Base-by-base conservation (phyloP, 2,329 filamentous ascomycete genomes). In the Fusarium sororula region DNA sequence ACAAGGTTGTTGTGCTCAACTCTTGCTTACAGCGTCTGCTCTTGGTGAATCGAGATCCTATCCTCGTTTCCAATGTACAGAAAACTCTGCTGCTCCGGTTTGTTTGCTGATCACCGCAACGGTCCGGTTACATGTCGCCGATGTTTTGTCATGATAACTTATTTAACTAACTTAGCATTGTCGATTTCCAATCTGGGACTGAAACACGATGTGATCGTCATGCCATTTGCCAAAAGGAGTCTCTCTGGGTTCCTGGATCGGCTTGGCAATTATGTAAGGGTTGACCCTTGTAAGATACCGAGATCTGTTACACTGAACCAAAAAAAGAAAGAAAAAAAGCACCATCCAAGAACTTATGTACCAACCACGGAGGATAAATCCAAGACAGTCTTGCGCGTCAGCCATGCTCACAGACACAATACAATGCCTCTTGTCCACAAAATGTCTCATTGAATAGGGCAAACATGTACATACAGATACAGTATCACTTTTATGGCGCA, bases 241-340 rank as follows among this genome's bases (percentile, higher is more conserved):
- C 45, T n/a, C 45, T 55, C 51, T 60, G 6, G 68, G 72, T 69
- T 74, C 72, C 59, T 75, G 72, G 72, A 75, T 74, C 72, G 55
- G 68, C 67, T 64, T 72, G 71, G 71, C 71, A 68, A 58, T 47
- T 41, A 35, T 35, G 32, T 35, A 47, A 50, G 53, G 61, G 50
- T 54, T 51, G 56, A 68, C 44, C 59, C 65, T 62, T 47, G 28
- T 26, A 39, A 22, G n/a, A 45, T 28, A 50, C 47, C 45, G 14
- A 53, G 37, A 45, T 37, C 28, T 55, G 67, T 74, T 41, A 41
- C 64, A 65, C 63, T 56, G 38, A 58, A 51, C 45, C 22, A 28
- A 50, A 67, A 67, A 32, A 20, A 32, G 26, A 48, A 66, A 70
- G 24, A 32, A 30, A 72, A 32, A 30, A 72, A 37, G 15, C 50